Evolutionary conservation across 345 rosid species (phyloP), one percentile per base, ranked within the genome.

Genomic region (Durio zibethinus): DNA sequence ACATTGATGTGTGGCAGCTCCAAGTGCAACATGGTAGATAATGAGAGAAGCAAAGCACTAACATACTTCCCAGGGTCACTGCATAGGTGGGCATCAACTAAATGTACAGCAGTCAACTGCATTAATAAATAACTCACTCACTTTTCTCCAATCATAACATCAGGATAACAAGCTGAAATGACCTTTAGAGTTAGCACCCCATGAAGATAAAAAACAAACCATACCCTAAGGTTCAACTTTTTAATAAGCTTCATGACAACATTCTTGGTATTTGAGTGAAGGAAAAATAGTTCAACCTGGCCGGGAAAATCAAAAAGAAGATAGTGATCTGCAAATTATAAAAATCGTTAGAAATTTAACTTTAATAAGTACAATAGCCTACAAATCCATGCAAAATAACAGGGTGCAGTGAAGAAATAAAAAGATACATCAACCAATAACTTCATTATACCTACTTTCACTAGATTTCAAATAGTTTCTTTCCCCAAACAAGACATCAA

Each of bases 291-390:
- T 81, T 94, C 99, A 79, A 97, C 98, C 86, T 92, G 99, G 73
- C 97, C 97, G 77, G 99, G 98, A 82, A 97, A 94, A 86, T 94
- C 98, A 82, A 97, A 94, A 74, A 92, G 95, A 80, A 94, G 85
- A 86, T 94, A 94, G 85, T 94, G 97, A 79, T 94, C 99, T 94
- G 96, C 88, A 88, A 80, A 75, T 45, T 79, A 73, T 59, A 27
- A 53, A 82, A 65, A 7, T 4, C 23, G 27, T 79, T 78, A 84
- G 60, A 76, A 61, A 43, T 60, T 47, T 38, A 63, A 14, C 31
- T 18, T 42, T 3, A 23, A 80, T n/a, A 4, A 43, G 42, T 36
- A 73, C 45, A 25, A 36, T 29, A 76, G 18, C 27, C 70, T 56
- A 23, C 45, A 20, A 31, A n/a, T 33, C 20, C 45, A 20, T 33